A percentile compares a stretch with the other conserved stretches of the same genome.
These are phyloP conservation scores for Dalbergia cochinchinensis DNA, from an alignment of 306 rosid species.

Conservation along the genomic window DNA sequence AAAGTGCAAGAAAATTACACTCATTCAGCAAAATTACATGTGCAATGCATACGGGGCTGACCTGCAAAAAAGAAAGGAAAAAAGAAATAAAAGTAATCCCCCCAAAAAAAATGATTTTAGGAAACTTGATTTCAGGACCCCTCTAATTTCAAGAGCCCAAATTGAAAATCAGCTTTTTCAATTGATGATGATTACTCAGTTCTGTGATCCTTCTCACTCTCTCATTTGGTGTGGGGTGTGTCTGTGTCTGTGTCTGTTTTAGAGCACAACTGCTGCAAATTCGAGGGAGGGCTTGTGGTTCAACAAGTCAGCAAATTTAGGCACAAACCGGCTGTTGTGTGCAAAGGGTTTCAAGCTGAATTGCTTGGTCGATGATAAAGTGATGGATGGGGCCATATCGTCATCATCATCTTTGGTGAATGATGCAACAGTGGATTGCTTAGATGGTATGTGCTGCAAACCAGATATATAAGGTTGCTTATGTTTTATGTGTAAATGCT, in stretches of 20 bases:
- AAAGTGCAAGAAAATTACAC: background rate
- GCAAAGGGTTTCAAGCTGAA: slow-evolving; percentile 53
- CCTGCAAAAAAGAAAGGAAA: background rate
- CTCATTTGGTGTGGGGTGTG: slow-evolving; percentile 23
- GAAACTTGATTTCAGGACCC: slow-evolving; percentile 24
- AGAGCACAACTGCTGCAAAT: slow-evolving; percentile 55
- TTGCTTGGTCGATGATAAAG: slow-evolving; percentile 57
- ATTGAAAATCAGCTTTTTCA: slow-evolving; percentile 22
- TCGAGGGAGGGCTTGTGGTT: slow-evolving; percentile 54
- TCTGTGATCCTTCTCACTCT: slow-evolving; percentile 31
- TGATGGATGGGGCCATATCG: slow-evolving; percentile 62
- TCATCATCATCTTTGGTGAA: slow-evolving; percentile 59
- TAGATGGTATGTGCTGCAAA: slow-evolving; percentile 55
- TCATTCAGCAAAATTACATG: background rate
- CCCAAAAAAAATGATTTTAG: slow-evolving; percentile 4
- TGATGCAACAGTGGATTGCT: slow-evolving; percentile 44
- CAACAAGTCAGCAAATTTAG: slow-evolving; percentile 36
- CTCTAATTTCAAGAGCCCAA: slow-evolving; percentile 2
- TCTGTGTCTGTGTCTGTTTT: slow-evolving; percentile 35
- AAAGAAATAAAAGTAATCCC: background rate
- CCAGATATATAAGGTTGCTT: slow-evolving; percentile 18
- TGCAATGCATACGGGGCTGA: background rate
- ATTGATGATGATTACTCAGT: background rate
- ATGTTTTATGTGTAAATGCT: slow-evolving; percentile 22
- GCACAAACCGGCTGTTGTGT: slow-evolving; percentile 46